Evolutionary conservation across 768 basidiomycete genomes (phyloP).

Genomic region (Amanita molliuscula): DNA sequence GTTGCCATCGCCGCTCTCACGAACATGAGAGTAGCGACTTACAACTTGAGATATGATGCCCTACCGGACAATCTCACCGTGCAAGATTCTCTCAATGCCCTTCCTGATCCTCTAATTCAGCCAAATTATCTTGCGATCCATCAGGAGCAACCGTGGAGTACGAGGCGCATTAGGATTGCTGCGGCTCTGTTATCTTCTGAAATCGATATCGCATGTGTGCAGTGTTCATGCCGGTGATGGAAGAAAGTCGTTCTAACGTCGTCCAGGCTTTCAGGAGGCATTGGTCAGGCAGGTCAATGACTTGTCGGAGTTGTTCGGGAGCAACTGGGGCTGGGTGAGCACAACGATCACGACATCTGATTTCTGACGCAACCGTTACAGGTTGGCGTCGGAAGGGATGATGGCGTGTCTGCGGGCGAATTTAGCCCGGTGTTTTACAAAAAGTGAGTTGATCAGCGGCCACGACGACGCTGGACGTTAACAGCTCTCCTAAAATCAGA

Average conservation of each 20-base stretch:
- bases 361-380: slow-evolving; percentile 9
- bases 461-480: neutral
- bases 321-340: slow-evolving; percentile 42
- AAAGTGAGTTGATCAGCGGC: slow-evolving; percentile 16
- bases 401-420: slow-evolving; percentile 45
- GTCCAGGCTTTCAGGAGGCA: slow-evolving; percentile 43
- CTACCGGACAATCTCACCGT: slow-evolving; percentile 40
- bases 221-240: neutral
- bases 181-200: slow-evolving; percentile 32
- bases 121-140: slow-evolving; percentile 20
- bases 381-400: slow-evolving; percentile 56
- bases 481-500: slow-evolving; percentile 10
- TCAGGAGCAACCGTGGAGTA: slow-evolving; percentile 46
- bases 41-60: slow-evolving; percentile 46
- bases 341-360: no score
- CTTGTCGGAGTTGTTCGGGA: slow-evolving; percentile 41
- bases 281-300: slow-evolving; percentile 48
- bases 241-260: neutral
- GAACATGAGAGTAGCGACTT: slow-evolving; percentile 27
- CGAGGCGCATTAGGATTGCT: slow-evolving; percentile 35
- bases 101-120: slow-evolving; percentile 30
- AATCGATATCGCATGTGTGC: slow-evolving; percentile 28
- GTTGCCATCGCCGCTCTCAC: neutral
- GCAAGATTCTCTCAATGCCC: slow-evolving; percentile 29
- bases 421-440: slow-evolving; percentile 57